These are phyloP conservation scores for Pestalotiopsis sp. DNA, from an alignment of 2,329 filamentous ascomycete species.

Conservation along the genomic window DNA sequence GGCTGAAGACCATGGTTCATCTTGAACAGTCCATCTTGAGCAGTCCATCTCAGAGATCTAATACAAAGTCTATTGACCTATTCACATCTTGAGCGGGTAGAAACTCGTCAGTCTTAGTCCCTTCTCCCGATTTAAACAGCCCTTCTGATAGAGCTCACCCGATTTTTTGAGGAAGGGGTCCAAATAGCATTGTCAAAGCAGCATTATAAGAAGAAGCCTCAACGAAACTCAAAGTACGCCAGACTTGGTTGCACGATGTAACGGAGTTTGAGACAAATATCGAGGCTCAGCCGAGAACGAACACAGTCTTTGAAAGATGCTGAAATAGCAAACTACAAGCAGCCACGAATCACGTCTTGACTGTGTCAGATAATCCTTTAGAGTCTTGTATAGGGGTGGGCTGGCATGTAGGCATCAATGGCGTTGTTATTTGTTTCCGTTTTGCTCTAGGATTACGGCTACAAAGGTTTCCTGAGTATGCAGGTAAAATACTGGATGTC, in stretches of 20 bases:
- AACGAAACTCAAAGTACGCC: constrained; percentile 18
- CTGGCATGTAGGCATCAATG: too few species aligned
- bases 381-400: too few species aligned
- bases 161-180: constrained; percentile 14
- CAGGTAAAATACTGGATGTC: too few species aligned
- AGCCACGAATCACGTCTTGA: not conserved
- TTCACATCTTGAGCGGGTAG: not conserved
- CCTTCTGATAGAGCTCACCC: not conserved
- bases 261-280: not conserved
- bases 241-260: constrained; percentile 16
- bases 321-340: not conserved
- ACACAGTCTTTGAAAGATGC: not conserved
- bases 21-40: not conserved
- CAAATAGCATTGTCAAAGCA: constrained; percentile 26
- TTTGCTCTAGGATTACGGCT: too few species aligned
- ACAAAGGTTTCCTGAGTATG: too few species aligned
- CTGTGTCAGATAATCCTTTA: too few species aligned
- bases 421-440: too few species aligned
- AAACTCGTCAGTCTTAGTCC: not conserved
- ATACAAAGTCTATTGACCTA: not conserved
- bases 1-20: too few species aligned
- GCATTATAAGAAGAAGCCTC: constrained; percentile 23
- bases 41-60: not conserved
- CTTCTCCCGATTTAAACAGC: not conserved
- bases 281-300: not conserved